Conservation (phyloP, 495 filamentous ascomycete species). For the Neurospora sp. region DNA sequence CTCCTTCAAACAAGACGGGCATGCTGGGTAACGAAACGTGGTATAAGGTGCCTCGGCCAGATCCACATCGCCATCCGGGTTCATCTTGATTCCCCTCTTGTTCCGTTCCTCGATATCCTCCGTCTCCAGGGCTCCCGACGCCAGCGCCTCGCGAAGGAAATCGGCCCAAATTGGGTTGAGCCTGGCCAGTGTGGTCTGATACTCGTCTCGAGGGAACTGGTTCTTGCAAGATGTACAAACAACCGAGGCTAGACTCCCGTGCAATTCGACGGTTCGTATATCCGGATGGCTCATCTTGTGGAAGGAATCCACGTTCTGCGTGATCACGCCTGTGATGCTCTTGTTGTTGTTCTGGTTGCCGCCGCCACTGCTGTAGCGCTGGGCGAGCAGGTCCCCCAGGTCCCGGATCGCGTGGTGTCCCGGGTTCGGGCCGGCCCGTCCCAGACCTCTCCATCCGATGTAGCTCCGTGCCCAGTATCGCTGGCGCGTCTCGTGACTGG, state of each 20-base stretch:
- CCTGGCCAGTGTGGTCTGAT: constrained; percentile 63
- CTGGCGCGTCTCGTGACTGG: constrained; percentile 78
- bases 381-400: constrained; percentile 44
- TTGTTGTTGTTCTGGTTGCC: constrained; percentile 26
- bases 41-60: constrained; percentile 79
- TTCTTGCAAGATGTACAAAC: constrained; percentile 70
- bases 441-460: constrained; percentile 76
- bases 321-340: constrained; percentile 66
- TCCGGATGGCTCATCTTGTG: constrained; percentile 68
- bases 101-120: constrained; percentile 63
- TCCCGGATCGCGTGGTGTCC: constrained; percentile 67
- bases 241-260: constrained; percentile 76
- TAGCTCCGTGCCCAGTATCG: constrained; percentile 95
- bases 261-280: constrained; percentile 70
- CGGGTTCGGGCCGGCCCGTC: constrained; percentile 67
- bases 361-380: not conserved
- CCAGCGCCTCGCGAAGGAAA: constrained; percentile 61
- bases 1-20: constrained; percentile 62
- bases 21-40: constrained; percentile 85
- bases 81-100: constrained; percentile 63
- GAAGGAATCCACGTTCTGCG: constrained; percentile 96
- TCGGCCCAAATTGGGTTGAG: constrained; percentile 82
- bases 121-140: constrained; percentile 63
- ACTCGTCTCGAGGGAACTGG: constrained; percentile 55
- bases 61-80: constrained; percentile 92